Evolutionary conservation across 768 basidiomycete genomes (phyloP), one percentile per base, ranked within the genome.

Genomic region (Termitomyces sp.): DNA sequence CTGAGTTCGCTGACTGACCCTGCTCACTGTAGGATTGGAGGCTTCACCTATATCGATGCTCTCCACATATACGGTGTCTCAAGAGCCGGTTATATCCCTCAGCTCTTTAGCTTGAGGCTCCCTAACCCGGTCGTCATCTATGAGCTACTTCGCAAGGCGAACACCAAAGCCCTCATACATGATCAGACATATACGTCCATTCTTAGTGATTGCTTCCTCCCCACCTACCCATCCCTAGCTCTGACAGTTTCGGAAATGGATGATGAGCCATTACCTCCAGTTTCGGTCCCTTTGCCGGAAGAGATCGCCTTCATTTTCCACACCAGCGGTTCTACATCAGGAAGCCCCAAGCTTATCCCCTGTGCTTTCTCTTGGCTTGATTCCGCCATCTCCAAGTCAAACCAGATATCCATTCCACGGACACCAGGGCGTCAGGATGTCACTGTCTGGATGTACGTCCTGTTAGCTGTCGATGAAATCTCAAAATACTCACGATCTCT

Each of bases 21-120:
- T 56, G 59, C 62, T 55, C 11, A n/a, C 56, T 60, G 6, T 56
- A 89, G 88, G 88, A 72, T 89, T 13, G 78, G 81, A 22, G 88
- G 88, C 11, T 82, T 82, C 71, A 78, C 82, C 32, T 89, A 89
- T 69, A 71, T 74, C 36, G 88, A 89, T 66, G 81, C 84, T 38
- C 73, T 88, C 35, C 80, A 85, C 58, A 83, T 89, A 62, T 88
- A 88, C 65, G 83, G 83, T 53, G 73, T 89, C 60, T 81, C 85
- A 4, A 76, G 86, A 64, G 86, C 86, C n/a, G 86, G 88, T 3
- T 89, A 84, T 68, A 71, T 87, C 62, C 88, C 88, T 0, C 88
- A 89, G 61, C 73, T 88, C 35, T 86, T 89, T 71, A 85, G 82
- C 65, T 74, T 85, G 59, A 81, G 84, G 39, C 78, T 86, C 20